Evolutionary conservation across 306 rosid species (phyloP).

Genomic region (Echinosophora koreensis): DNA sequence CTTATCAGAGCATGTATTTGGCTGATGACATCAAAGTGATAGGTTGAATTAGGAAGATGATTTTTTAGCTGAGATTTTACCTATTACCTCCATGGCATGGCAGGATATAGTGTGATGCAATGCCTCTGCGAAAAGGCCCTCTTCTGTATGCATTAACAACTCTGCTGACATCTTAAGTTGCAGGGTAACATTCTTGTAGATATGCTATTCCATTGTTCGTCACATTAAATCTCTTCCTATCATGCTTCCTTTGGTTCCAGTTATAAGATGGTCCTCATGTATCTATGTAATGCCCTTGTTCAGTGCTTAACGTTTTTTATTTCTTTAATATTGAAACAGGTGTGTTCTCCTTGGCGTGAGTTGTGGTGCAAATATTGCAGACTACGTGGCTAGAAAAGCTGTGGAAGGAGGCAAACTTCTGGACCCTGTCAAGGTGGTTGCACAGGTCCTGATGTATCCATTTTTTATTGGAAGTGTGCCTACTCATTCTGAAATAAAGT

Average conservation of each 20-base stretch:
- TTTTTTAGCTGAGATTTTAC: slow-evolving; percentile 18
- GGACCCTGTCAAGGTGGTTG: slow-evolving; percentile 93
- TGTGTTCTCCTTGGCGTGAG: slow-evolving; percentile 95
- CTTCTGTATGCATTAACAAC: slow-evolving; percentile 21
- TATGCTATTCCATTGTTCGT: slow-evolving; percentile 19
- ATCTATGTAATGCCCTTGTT: neutral
- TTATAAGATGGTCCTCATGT: slow-evolving; percentile 25
- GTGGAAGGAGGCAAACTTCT: slow-evolving; percentile 83
- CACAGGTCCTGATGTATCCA: slow-evolving; percentile 88
- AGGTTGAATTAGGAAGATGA: slow-evolving; percentile 13
- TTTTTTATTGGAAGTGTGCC: slow-evolving; percentile 88
- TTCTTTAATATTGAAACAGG: slow-evolving; percentile 59
- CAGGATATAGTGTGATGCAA: slow-evolving; percentile 10
- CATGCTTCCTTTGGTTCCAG: slow-evolving; percentile 25
- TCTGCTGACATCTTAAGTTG: slow-evolving; percentile 35
- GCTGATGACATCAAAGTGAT: neutral
- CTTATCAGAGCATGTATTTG: slow-evolving; percentile 20
- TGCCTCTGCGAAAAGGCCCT: slow-evolving; percentile 7
- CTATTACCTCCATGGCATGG: slow-evolving; percentile 9
- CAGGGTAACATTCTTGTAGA: slow-evolving; percentile 27
- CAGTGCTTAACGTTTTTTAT: slow-evolving; percentile 42
- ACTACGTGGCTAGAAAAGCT: slow-evolving; percentile 87
- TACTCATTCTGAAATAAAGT: slow-evolving; percentile 87
- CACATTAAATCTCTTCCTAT: neutral
- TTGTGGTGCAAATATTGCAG: slow-evolving; percentile 96